Percentiles rank a stretch among this genome's conserved stretches.
These are phyloP conservation scores for Candida broadrunensis DNA, from an alignment of 805 yeast genomes.

Conservation along the genomic window DNA sequence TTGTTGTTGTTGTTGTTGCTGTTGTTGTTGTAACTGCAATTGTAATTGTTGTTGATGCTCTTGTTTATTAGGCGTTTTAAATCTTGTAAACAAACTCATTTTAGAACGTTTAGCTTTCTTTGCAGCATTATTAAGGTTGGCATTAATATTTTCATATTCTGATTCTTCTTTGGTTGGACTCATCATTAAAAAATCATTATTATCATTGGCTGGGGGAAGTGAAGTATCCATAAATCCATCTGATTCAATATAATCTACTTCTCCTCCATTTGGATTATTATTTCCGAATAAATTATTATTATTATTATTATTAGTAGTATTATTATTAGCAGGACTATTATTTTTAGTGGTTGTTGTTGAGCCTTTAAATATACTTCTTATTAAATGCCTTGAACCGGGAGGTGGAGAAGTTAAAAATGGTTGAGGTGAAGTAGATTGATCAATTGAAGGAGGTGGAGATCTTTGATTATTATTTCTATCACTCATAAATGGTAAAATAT, in stretches of 20 bases:
- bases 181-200: constrained; percentile 14
- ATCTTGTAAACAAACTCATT: constrained; percentile 37
- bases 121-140: constrained; percentile 5
- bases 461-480: constrained; percentile 21
- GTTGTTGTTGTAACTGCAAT: background rate
- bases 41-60: background rate
- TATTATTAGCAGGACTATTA: background rate
- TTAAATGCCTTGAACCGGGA: constrained; percentile 26
- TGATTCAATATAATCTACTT: background rate
- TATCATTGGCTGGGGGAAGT: background rate
- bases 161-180: constrained; percentile 20
- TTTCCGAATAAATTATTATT: background rate
- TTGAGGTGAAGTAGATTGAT: background rate
- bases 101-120: constrained; percentile 32
- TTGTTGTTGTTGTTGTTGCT: background rate
- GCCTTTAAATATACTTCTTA: constrained; percentile 28
- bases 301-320: constrained; percentile 2
- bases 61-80: constrained; percentile 24
- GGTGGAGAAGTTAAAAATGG: constrained; percentile 10
- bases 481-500: constrained; percentile 41
- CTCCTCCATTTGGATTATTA: background rate
- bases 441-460: constrained; percentile 11
- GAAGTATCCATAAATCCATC: background rate
- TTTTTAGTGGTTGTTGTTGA: constrained; percentile 1
- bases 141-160: constrained; percentile 13